Conservation (phyloP, 345 rosid species). For the Rhodamnia argentea region DNA sequence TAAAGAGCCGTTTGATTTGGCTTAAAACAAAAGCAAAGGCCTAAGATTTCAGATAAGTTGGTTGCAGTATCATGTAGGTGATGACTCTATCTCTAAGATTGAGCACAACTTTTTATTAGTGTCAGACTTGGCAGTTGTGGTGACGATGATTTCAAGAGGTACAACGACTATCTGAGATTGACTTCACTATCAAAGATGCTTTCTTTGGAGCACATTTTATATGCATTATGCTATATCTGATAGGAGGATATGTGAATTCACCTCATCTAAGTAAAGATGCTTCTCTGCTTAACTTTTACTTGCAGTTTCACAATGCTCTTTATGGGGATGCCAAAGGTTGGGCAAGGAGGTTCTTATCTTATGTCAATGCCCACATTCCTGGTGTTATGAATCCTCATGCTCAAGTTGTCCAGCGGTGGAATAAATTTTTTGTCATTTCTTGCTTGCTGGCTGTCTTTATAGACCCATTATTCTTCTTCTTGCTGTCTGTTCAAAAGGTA, state of each 20-base stretch:
- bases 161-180: neutral
- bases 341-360: slow-evolving; percentile 41
- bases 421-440: slow-evolving; percentile 54
- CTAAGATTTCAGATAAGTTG: neutral
- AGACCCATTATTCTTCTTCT: slow-evolving; percentile 83
- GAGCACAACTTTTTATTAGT: neutral
- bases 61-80: neutral
- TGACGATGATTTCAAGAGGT: neutral
- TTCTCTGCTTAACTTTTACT: neutral
- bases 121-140: neutral
- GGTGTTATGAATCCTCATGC: slow-evolving; percentile 84
- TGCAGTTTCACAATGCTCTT: slow-evolving; percentile 57
- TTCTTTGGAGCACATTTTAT: neutral
- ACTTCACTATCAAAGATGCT: neutral
- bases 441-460: slow-evolving; percentile 65
- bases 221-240: neutral
- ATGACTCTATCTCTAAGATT: neutral
- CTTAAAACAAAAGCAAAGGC: neutral
- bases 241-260: neutral
- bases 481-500: slow-evolving; percentile 47
- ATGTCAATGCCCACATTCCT: slow-evolving; percentile 24
- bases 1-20: neutral
- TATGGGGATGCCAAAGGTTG: slow-evolving; percentile 86
- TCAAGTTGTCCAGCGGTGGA: slow-evolving; percentile 52
- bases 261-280: neutral